These are phyloP conservation scores for Phoma sp. DNA, from an alignment of 2,329 filamentous ascomycete genomes.

Conservation along the genomic window DNA sequence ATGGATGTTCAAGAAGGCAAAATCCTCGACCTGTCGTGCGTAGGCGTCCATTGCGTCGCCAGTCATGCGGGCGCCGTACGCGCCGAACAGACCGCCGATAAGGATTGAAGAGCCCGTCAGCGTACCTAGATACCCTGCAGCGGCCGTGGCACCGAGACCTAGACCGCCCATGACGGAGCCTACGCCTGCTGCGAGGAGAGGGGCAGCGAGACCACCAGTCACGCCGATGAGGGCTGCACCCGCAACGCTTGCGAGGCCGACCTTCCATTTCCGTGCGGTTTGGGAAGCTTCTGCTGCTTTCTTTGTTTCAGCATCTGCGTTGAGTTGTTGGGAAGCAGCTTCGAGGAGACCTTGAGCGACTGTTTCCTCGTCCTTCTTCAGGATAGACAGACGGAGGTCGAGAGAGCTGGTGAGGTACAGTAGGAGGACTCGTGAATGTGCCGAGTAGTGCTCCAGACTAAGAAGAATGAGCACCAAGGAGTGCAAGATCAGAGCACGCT, in stretches of 20 bases:
- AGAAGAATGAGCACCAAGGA: conserved; percentile 74
- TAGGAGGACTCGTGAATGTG: conserved; percentile 75
- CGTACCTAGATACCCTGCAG: conserved; percentile 79
- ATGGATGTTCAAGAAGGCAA: conserved; percentile 77
- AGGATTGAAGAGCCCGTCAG: conserved; percentile 80
- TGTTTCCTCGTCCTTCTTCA: conserved; percentile 75
- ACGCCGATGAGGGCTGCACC: conserved; percentile 86
- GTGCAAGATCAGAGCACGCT: conserved; percentile 72
- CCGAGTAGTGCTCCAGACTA: conserved; percentile 77
- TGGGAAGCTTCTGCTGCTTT: conserved; percentile 73
- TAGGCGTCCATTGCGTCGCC: conserved; percentile 90
- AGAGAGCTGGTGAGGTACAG: conserved; percentile 74
- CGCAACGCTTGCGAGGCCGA: conserved; percentile 85
- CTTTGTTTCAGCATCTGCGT: conserved; percentile 76
- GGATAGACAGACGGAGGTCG: conserved; percentile 67
- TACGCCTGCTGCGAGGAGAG: conserved; percentile 78
- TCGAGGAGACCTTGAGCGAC: conserved; percentile 77
- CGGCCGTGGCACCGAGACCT: conserved; percentile 74
- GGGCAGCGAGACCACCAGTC: conserved; percentile 79
- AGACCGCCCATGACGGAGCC: conserved; percentile 79
- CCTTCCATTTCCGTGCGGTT: conserved; percentile 74
- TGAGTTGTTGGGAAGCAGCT: conserved; percentile 72
- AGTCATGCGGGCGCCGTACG: conserved; percentile 85
- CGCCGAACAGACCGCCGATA: conserved; percentile 86
- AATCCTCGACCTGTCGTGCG: conserved; percentile 83